Percentiles rank a stretch among this genome's conserved stretches.
phyloP scores from a whole-genome alignment of 2,329 filamentous ascomycete species.

The Beauveria australis region DNA sequence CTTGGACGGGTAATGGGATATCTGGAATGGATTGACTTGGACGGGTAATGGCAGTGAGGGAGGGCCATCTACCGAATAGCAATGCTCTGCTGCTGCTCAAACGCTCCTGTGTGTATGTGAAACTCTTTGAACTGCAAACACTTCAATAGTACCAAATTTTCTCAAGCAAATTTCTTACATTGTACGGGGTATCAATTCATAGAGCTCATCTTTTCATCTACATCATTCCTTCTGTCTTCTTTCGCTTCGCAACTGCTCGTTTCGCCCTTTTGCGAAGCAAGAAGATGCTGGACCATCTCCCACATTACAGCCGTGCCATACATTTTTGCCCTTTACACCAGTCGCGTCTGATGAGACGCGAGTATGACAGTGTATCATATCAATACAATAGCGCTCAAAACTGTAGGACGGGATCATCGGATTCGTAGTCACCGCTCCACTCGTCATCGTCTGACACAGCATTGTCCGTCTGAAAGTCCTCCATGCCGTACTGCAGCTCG shows the following conservation, averaged over 20 bases:
- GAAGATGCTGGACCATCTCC: neutral
- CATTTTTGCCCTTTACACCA: neutral
- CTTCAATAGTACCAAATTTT: no score
- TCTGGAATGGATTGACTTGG: neutral
- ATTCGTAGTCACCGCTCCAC: conserved; percentile 50
- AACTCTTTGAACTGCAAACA: no score
- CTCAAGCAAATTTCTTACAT: no score
- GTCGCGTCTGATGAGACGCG: no score
- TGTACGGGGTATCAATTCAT: neutral
- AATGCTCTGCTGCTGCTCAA: neutral
- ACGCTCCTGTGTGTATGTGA: no score
- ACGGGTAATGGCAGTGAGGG: neutral
- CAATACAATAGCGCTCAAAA: neutral
- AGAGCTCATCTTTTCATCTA: neutral
- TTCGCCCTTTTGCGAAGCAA: neutral
- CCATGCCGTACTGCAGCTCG: conserved; percentile 61
- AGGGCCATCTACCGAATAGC: no score
- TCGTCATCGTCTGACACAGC: conserved; percentile 49
- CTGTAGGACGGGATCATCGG: conserved; percentile 27
- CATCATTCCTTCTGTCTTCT: neutral
- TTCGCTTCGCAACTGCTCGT: neutral
- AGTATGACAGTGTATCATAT: neutral
- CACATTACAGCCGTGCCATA: neutral
- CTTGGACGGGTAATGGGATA: neutral
- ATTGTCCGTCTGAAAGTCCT: conserved; percentile 58